These are phyloP conservation scores for Xylaria sp. DNA, from an alignment of 2,329 filamentous ascomycete species.

Conservation along the genomic window DNA sequence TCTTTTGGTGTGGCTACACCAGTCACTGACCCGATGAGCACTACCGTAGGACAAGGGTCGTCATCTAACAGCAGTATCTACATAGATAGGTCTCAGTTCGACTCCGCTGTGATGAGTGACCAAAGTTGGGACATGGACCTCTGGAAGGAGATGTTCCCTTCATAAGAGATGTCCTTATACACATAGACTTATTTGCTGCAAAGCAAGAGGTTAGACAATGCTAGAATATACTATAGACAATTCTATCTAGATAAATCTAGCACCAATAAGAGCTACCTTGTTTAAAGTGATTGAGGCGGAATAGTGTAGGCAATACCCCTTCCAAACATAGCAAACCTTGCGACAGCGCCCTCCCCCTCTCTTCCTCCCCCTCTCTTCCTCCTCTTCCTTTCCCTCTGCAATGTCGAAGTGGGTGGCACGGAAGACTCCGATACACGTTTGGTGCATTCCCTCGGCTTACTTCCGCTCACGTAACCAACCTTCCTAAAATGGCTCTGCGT, in stretches of 20 bases:
- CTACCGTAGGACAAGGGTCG: conserved; percentile 10
- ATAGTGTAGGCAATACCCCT: not conserved
- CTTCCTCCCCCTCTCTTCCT: not conserved
- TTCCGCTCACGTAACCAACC: not conserved
- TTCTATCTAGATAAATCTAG: not conserved
- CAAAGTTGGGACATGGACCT: conserved; percentile 25
- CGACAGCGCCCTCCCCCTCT: not conserved
- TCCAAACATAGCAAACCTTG: not conserved
- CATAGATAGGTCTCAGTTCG: conserved; percentile 18
- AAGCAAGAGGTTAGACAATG: not conserved
- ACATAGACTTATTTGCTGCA: conserved; percentile 4
- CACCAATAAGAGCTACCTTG: not conserved
- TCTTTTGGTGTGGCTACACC: conserved; percentile 16
- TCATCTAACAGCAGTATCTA: conserved; percentile 18
- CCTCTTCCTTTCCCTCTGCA: not conserved
- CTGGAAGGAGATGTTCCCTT: conserved; percentile 25
- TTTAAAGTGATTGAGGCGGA: not conserved
- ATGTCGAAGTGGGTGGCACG: not conserved
- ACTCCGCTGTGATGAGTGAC: conserved; percentile 10
- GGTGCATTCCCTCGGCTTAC: not conserved
- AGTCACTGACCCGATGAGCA: conserved; percentile 18
- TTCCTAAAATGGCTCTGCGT: not conserved
- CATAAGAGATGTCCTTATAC: not conserved
- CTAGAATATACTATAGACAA: not conserved
- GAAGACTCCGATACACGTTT: not conserved